Evolutionary conservation across 169 alveolate genomes (phyloP).

Genomic region (Eimeria necatrix): DNA sequence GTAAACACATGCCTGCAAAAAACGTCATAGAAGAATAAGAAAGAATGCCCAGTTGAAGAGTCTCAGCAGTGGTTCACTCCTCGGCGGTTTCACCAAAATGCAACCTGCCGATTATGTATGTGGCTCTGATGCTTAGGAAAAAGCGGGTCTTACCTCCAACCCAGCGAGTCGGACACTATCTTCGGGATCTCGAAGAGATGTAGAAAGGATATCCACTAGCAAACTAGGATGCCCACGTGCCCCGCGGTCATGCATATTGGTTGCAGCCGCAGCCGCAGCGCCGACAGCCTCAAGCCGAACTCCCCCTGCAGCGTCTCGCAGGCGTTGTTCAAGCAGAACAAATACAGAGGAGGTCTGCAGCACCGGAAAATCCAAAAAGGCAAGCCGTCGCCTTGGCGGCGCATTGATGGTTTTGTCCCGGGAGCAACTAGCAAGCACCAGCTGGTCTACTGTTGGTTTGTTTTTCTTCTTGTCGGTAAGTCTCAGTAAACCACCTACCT

Average conservation of each 20-base stretch:
- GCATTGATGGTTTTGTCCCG: not conserved
- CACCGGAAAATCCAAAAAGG: not conserved
- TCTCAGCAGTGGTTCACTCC: no score
- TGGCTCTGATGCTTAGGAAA: no score
- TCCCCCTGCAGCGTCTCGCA: constrained; percentile 52
- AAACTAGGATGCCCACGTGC: not conserved
- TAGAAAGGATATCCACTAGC: constrained; percentile 33
- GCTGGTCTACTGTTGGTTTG: not conserved
- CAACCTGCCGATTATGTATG: no score
- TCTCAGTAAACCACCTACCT: constrained; percentile 12
- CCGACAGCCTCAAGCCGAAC: constrained; percentile 68
- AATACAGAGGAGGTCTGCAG: constrained; percentile 26
- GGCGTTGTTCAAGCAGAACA: constrained; percentile 47
- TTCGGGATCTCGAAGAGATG: constrained; percentile 56
- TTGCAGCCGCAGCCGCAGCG: constrained; percentile 67
- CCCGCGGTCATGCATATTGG: not conserved
- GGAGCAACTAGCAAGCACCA: not conserved
- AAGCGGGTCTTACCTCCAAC: constrained; percentile 26
- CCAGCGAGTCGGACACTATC: constrained; percentile 49
- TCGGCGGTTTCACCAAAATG: no score
- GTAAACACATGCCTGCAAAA: constrained; percentile 41
- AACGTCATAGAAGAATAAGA: not conserved
- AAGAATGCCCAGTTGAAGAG: no score
- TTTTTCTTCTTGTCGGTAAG: not conserved
- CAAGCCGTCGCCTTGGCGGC: constrained; percentile 17